Evolutionary conservation across 805 yeast species (phyloP).

Genomic region (Hanseniaspora jakobsenii): DNA sequence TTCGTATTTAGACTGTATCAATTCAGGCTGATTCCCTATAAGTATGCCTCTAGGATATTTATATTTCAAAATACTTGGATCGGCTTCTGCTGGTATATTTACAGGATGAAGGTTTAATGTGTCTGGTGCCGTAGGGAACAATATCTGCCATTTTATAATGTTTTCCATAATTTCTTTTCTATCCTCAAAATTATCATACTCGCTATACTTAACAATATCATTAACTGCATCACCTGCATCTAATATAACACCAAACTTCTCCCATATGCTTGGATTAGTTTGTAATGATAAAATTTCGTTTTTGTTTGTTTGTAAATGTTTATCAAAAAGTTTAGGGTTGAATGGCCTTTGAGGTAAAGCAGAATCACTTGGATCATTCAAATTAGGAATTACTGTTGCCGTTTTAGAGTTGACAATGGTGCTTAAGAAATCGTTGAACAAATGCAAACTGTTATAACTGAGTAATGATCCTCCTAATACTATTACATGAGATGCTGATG

Average conservation of each 20-base stretch:
- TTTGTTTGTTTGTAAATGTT: slow-evolving; percentile 31
- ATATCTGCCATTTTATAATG: slow-evolving; percentile 70
- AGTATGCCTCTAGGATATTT: slow-evolving; percentile 80
- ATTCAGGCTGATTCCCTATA: slow-evolving; percentile 70
- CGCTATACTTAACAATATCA: slow-evolving; percentile 57
- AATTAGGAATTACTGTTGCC: slow-evolving; percentile 74
- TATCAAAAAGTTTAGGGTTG: slow-evolving; percentile 60
- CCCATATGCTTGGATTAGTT: slow-evolving; percentile 69
- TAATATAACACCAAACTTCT: slow-evolving; percentile 49
- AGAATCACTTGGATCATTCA: slow-evolving; percentile 68
- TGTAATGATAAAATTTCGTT: slow-evolving; percentile 32
- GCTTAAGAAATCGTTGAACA: slow-evolving; percentile 47
- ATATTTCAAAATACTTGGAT: slow-evolving; percentile 62
- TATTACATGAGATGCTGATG: slow-evolving; percentile 42
- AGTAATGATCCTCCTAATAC: slow-evolving; percentile 22
- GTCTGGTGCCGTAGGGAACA: slow-evolving; percentile 92
- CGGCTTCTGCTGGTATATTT: slow-evolving; percentile 35
- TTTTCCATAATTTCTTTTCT: slow-evolving; percentile 50
- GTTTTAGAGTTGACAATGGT: slow-evolving; percentile 51
- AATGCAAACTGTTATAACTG: slow-evolving; percentile 42
- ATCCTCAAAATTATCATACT: slow-evolving; percentile 23
- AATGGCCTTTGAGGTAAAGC: slow-evolving; percentile 83
- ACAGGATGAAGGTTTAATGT: slow-evolving; percentile 85
- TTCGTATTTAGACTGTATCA: slow-evolving; percentile 32
- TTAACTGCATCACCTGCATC: slow-evolving; percentile 75